These are phyloP conservation scores for Biscogniauxia mediterranea DNA, from an alignment of 2,329 filamentous ascomycete genomes.

Conservation along the genomic window DNA sequence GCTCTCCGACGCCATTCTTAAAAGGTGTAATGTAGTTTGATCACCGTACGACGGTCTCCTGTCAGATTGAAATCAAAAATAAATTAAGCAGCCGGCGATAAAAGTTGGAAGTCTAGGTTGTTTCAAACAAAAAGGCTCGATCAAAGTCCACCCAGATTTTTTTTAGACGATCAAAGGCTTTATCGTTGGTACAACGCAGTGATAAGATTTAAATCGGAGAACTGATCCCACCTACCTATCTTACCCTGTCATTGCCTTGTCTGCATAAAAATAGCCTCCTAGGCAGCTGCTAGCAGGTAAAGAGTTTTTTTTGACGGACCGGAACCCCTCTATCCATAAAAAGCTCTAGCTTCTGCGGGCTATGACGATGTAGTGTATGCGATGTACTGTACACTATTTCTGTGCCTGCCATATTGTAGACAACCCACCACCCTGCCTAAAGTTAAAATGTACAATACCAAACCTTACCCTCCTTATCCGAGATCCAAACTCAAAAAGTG, in stretches of 20 bases:
- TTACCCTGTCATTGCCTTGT: not conserved
- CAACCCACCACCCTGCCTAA: no score
- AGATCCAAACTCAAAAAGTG: no score
- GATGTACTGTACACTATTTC: no score
- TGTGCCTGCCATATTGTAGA: no score
- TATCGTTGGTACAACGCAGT: not conserved
- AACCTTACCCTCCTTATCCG: no score
- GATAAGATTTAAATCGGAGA: not conserved
- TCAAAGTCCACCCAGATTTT: not conserved
- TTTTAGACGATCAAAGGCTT: not conserved
- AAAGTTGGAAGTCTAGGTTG: not conserved
- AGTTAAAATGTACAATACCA: no score
- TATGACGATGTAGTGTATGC: no score
- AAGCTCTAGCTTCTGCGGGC: no score
- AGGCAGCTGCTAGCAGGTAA: not conserved
- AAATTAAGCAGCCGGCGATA: not conserved
- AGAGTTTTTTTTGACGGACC: not conserved
- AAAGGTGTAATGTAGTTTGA: not conserved
- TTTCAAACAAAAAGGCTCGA: not conserved
- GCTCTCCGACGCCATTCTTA: conserved; percentile 23
- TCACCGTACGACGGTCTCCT: not conserved
- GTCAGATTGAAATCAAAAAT: not conserved
- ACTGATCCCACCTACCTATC: not conserved
- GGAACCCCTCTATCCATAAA: not conserved
- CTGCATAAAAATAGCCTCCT: not conserved